Conservation (phyloP, 495 filamentous ascomycete species). For the Neurospora pannonica region DNA sequence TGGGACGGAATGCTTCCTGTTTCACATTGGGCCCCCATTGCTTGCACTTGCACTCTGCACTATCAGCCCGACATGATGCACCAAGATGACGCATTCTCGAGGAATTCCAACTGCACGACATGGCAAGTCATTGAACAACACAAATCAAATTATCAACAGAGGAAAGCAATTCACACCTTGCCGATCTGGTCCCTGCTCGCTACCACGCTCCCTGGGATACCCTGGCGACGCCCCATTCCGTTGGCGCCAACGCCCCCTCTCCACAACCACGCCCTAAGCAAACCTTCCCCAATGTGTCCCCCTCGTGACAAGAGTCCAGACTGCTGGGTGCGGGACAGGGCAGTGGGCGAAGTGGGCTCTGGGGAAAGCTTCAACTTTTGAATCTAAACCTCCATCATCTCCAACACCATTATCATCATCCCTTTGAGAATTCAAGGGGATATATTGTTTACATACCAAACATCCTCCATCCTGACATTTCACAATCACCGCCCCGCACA, state of each 20-base stretch:
- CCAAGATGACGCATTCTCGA: not conserved
- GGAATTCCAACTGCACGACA: not conserved
- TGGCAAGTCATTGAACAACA: not conserved
- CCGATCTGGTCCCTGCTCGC: not conserved
- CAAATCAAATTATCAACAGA: not conserved
- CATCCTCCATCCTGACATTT: not conserved
- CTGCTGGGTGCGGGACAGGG: not conserved
- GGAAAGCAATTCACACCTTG: not conserved
- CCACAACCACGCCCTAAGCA: not conserved
- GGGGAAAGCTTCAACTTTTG: not conserved
- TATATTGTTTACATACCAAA: not conserved
- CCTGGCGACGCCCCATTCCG: not conserved
- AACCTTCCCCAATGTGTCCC: not conserved
- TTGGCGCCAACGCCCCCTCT: not conserved
- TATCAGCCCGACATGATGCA: not conserved
- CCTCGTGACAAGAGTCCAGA: not conserved
- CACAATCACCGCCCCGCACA: not conserved
- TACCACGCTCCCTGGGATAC: not conserved
- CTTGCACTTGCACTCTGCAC: not conserved
- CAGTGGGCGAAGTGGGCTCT: not conserved
- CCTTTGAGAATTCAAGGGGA: not conserved
- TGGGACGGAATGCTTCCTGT: not conserved
- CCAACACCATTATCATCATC: not conserved
- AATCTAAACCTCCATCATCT: not conserved
- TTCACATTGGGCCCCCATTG: not conserved